phyloP scores from a whole-genome alignment of 192 early-diverging fungal genomes.

The Rhizophlyctis rosea region DNA sequence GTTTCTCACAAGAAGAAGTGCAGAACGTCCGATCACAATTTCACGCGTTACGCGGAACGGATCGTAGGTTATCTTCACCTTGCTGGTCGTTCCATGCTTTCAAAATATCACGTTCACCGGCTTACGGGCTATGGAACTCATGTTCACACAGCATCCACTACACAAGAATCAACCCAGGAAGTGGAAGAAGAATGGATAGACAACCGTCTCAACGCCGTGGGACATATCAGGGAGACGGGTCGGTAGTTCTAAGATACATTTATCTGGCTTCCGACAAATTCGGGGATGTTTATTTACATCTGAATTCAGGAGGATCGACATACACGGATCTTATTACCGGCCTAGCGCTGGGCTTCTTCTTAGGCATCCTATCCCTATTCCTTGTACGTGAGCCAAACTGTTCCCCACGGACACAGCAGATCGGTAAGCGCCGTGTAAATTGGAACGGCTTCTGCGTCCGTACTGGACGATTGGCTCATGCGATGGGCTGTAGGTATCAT shows the following conservation, averaged over 20 bases:
- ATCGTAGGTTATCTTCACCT: neutral
- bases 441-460: neutral
- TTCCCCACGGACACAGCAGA: neutral
- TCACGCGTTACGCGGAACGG: neutral
- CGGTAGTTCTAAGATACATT: too few species aligned
- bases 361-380: neutral
- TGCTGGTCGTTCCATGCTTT: too few species aligned
- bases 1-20: neutral
- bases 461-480: neutral
- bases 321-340: neutral
- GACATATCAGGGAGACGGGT: too few species aligned
- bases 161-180: neutral
- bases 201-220: neutral
- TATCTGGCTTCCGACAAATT: too few species aligned
- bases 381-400: neutral
- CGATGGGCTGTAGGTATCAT: neutral
- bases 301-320: too few species aligned
- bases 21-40: neutral
- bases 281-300: too few species aligned
- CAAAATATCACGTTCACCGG: too few species aligned
- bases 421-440: neutral
- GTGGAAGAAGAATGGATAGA: neutral
- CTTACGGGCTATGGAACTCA: too few species aligned
- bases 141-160: too few species aligned
- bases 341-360: neutral